Conservation (phyloP, 768 basidiomycete species). For the Myochromella boudieri region DNA sequence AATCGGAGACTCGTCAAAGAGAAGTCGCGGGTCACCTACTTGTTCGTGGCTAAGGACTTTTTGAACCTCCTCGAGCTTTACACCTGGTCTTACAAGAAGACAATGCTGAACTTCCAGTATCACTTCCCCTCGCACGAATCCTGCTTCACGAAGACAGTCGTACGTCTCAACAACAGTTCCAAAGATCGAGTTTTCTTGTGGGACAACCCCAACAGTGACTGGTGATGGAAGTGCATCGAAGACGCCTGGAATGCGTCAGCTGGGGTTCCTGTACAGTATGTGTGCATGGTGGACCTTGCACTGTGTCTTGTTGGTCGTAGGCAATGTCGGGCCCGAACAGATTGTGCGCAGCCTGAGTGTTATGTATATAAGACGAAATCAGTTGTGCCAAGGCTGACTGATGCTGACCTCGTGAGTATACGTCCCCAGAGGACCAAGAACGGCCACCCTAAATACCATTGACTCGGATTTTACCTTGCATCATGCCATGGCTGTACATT, state of each 20-base stretch:
- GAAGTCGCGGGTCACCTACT: slow-evolving; percentile 34
- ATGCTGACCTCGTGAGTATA: slow-evolving; percentile 55
- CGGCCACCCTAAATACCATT: slow-evolving; percentile 38
- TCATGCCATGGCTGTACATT: too few species aligned
- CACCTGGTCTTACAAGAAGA: slow-evolving; percentile 62
- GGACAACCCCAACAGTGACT: slow-evolving; percentile 60
- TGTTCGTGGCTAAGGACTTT: slow-evolving; percentile 79
- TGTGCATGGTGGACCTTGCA: slow-evolving; percentile 24
- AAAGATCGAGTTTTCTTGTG: slow-evolving; percentile 79
- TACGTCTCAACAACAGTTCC: slow-evolving; percentile 77
- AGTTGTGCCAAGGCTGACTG: background rate
- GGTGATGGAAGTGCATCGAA: slow-evolving; percentile 49
- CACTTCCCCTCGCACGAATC: slow-evolving; percentile 60
- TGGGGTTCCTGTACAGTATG: too few species aligned
- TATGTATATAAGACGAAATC: background rate
- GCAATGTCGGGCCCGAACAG: slow-evolving; percentile 30
- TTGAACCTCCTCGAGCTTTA: slow-evolving; percentile 52
- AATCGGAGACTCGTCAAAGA: slow-evolving; percentile 2
- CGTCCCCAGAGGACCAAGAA: slow-evolving; percentile 69
- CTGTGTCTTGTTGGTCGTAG: slow-evolving; percentile 35
- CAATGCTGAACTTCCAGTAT: slow-evolving; percentile 66
- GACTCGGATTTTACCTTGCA: too few species aligned
- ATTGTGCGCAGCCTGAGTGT: slow-evolving; percentile 38
- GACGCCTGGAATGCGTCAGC: slow-evolving; percentile 44
- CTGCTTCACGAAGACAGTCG: slow-evolving; percentile 52